These are phyloP conservation scores for Corchorus capsularis DNA, from an alignment of 345 rosid species.

Conservation along the genomic window DNA sequence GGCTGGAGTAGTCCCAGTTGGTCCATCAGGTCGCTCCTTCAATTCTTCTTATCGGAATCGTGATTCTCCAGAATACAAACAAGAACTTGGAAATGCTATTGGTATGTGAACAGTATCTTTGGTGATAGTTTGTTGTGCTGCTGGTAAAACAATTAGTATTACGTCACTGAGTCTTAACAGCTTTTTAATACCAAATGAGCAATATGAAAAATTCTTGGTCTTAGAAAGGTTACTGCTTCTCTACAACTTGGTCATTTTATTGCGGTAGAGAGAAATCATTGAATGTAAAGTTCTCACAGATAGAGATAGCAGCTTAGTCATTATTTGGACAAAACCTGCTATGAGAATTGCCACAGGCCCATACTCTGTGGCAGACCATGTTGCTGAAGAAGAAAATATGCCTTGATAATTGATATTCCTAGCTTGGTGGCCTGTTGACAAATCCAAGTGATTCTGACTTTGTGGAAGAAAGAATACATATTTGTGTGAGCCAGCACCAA, in stretches of 20 bases:
- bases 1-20: slow-evolving; percentile 90
- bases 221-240: slow-evolving; percentile 7
- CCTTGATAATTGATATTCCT: background rate
- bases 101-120: slow-evolving; percentile 53
- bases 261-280: background rate
- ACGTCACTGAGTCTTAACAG: background rate
- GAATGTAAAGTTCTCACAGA: background rate
- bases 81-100: slow-evolving; percentile 95
- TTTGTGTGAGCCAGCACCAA: background rate
- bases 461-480: background rate
- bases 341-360: background rate
- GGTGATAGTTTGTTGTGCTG: slow-evolving; percentile 23
- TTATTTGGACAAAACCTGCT: background rate
- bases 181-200: slow-evolving; percentile 8
- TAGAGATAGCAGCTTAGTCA: background rate
- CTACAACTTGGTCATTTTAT: background rate
- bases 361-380: slow-evolving; percentile 12
- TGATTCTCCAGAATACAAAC: slow-evolving; percentile 83
- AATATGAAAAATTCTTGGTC: slow-evolving; percentile 2
- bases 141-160: slow-evolving; percentile 22
- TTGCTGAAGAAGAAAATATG: background rate
- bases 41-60: slow-evolving; percentile 86
- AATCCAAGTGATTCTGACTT: background rate
- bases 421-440: background rate
- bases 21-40: slow-evolving; percentile 77